A percentile compares a stretch with the other conserved stretches of the same genome.
phyloP scores from a whole-genome alignment of 2,329 filamentous ascomycete genomes.

The Trichophyton rubrum region DNA sequence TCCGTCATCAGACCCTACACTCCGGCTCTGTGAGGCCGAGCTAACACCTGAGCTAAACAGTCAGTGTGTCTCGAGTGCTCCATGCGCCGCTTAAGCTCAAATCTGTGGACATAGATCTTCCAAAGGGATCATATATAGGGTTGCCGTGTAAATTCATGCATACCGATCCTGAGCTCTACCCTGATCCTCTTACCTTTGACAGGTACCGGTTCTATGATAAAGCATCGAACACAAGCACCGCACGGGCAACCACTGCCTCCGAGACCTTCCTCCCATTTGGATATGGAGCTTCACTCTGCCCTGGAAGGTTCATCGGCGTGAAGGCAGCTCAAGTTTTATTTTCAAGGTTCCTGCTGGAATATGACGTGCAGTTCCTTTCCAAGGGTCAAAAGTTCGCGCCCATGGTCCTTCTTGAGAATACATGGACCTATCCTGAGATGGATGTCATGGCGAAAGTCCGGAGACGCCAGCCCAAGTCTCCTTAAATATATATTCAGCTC shows the following conservation, averaged over 20 bases:
- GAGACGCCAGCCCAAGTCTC: background rate
- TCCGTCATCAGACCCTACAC: background rate
- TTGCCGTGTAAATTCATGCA: background rate
- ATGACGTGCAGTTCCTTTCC: background rate
- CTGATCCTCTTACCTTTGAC: constrained; percentile 1
- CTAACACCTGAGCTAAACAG: background rate
- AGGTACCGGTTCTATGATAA: background rate
- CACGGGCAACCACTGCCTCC: background rate
- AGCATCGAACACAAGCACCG: background rate
- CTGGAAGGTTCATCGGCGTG: background rate
- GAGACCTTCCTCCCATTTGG: constrained; percentile 3
- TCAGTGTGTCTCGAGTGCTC: background rate
- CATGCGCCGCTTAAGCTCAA: background rate
- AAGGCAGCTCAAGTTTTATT: background rate
- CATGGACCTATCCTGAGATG: background rate
- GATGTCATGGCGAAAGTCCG: background rate
- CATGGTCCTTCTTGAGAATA: background rate
- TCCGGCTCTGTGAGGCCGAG: background rate
- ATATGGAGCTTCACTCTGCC: background rate
- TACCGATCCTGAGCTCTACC: background rate
- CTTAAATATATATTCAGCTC: background rate
- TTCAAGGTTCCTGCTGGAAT: background rate
- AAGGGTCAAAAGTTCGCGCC: background rate
- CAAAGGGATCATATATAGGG: background rate
- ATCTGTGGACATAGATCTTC: background rate